These are phyloP conservation scores for Coemansia sp. DNA, from an alignment of 192 early-diverging fungal genomes.

Conservation along the genomic window DNA sequence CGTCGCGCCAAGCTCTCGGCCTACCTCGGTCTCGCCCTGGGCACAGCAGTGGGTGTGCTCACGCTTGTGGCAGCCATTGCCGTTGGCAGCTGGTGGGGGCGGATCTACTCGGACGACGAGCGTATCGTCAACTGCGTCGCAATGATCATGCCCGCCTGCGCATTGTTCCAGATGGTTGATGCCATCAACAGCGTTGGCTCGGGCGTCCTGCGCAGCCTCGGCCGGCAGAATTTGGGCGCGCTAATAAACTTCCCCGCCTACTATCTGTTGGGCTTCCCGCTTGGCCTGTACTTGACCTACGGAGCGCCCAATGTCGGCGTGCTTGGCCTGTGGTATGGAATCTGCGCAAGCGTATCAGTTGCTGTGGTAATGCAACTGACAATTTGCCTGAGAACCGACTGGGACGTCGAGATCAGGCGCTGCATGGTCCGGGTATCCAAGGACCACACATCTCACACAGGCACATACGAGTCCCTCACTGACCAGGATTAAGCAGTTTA, in stretches of 20 bases:
- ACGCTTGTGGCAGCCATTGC: slow-evolving; percentile 27
- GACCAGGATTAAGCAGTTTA: not conserved
- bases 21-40: slow-evolving; percentile 33
- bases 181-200: slow-evolving; percentile 64
- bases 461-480: not conserved
- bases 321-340: slow-evolving; percentile 56
- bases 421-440: slow-evolving; percentile 44
- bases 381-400: slow-evolving; percentile 33
- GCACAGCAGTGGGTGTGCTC: slow-evolving; percentile 17
- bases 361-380: slow-evolving; percentile 45
- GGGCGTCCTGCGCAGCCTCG: slow-evolving; percentile 60
- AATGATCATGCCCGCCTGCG: slow-evolving; percentile 76
- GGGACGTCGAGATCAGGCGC: slow-evolving; percentile 35
- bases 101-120: slow-evolving; percentile 67
- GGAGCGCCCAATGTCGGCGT: slow-evolving; percentile 42
- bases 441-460: slow-evolving; percentile 24
- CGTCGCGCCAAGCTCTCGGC: slow-evolving; percentile 43
- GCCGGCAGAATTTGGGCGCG: slow-evolving; percentile 60
- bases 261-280: slow-evolving; percentile 61
- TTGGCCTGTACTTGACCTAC: slow-evolving; percentile 60
- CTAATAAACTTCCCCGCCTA: slow-evolving; percentile 59
- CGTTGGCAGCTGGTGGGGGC: slow-evolving; percentile 53
- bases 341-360: slow-evolving; percentile 35
- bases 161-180: slow-evolving; percentile 71
- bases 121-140: slow-evolving; percentile 74